Evolutionary conservation across 257 asterid species (phyloP).

Genomic region (Forsythia viridissima): DNA sequence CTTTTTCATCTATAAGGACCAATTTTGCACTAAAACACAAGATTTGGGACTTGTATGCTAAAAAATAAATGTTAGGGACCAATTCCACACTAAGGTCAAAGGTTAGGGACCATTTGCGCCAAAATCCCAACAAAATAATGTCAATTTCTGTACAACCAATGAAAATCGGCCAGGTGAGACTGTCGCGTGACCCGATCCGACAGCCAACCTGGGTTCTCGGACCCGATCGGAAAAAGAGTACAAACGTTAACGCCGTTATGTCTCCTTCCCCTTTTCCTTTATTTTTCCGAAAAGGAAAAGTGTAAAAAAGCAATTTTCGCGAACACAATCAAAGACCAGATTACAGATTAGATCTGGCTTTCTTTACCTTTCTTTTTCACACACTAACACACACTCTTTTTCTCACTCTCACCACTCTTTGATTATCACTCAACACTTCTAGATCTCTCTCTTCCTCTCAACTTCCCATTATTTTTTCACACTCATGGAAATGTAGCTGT

Average conservation of each 20-base stretch:
- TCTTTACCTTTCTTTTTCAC: conserved; percentile 25
- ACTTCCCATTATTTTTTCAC: neutral
- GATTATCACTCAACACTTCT: neutral
- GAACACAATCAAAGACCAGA: conserved; percentile 33
- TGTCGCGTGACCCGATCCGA: neutral
- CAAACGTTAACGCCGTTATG: conserved; percentile 41
- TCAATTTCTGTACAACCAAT: conserved; percentile 9
- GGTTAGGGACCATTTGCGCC: too few species aligned
- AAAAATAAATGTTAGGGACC: too few species aligned
- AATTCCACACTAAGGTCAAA: too few species aligned
- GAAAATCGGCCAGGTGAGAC: conserved; percentile 11
- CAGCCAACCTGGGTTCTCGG: neutral
- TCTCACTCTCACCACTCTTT: neutral
- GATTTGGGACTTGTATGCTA: too few species aligned
- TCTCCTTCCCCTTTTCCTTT: conserved; percentile 25
- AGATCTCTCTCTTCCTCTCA: neutral
- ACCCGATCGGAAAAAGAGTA: conserved; percentile 4
- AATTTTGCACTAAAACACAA: too few species aligned
- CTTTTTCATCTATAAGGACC: too few species aligned
- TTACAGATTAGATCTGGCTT: conserved; percentile 14
- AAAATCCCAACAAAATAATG: neutral
- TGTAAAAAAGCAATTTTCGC: conserved; percentile 37
- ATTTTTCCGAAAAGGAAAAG: conserved; percentile 23
- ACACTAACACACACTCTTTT: conserved; percentile 21
- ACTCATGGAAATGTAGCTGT: neutral